phyloP scores from a whole-genome alignment of 805 yeast genomes.

The Wickerhamomyces mucosus region DNA sequence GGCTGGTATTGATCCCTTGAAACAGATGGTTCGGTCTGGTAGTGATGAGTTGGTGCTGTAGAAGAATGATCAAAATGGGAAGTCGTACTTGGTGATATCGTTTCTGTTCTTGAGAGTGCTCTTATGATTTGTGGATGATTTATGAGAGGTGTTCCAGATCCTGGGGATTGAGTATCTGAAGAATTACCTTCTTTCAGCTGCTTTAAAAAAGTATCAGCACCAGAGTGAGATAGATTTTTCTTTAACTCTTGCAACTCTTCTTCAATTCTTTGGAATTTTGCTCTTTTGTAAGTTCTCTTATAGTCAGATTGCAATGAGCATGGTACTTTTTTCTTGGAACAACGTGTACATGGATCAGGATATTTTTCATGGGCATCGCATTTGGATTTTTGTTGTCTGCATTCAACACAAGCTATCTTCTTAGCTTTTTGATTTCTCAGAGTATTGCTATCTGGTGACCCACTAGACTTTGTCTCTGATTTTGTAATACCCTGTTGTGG shows the following conservation, averaged over 20 bases:
- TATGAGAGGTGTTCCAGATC: slow-evolving; percentile 8
- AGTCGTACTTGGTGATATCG: no score
- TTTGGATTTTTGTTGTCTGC: slow-evolving; percentile 89
- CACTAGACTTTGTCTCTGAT: no score
- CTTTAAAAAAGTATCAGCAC: slow-evolving; percentile 14
- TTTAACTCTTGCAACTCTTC: slow-evolving; percentile 65
- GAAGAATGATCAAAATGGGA: no score
- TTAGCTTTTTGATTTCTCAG: slow-evolving; percentile 24
- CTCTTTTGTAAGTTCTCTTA: slow-evolving; percentile 84
- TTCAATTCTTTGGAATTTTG: slow-evolving; percentile 74
- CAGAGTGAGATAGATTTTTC: slow-evolving; percentile 32
- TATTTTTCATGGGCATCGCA: slow-evolving; percentile 76
- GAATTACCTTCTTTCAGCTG: slow-evolving; percentile 13
- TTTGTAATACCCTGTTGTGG: background rate
- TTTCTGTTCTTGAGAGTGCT: no score
- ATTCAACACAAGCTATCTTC: slow-evolving; percentile 86
- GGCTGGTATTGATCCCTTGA: no score
- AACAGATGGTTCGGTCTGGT: no score
- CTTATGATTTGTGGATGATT: no score
- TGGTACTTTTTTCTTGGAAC: slow-evolving; percentile 55
- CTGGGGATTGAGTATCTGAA: slow-evolving; percentile 6
- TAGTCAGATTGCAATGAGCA: slow-evolving; percentile 76
- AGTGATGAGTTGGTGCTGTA: no score
- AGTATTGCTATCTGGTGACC: background rate
- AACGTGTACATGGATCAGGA: slow-evolving; percentile 78